phyloP scores from a whole-genome alignment of 169 alveolate genomes.

The Amoebophrya sp. region DNA sequence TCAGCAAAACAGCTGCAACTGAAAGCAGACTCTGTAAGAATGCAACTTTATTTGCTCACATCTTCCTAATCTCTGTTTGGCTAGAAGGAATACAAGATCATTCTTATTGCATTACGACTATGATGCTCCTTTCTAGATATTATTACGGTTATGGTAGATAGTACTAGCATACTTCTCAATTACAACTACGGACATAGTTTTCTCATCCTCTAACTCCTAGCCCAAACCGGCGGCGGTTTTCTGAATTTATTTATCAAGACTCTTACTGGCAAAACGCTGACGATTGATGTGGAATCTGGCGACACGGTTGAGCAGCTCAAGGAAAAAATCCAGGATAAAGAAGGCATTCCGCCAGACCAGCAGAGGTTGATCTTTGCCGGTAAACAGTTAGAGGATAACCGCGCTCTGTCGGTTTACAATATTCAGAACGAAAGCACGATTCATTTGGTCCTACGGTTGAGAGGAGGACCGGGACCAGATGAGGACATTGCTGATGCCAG shows the following conservation, averaged over 20 bases:
- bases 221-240: conserved; percentile 26
- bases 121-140: too few species aligned
- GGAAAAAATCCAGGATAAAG: conserved; percentile 57
- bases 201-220: too few species aligned
- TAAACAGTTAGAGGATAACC: conserved; percentile 95
- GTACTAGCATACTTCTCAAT: too few species aligned
- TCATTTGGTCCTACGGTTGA: conserved; percentile 43
- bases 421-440: conserved; percentile 82
- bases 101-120: too few species aligned
- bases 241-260: conserved; percentile 88
- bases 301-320: conserved; percentile 92
- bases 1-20: too few species aligned
- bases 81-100: too few species aligned
- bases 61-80: too few species aligned
- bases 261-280: conserved; percentile 84
- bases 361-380: conserved; percentile 98
- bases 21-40: too few species aligned
- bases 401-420: conserved; percentile 95
- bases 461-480: background rate
- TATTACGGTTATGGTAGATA: too few species aligned
- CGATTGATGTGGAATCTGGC: conserved; percentile 85
- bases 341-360: conserved; percentile 95
- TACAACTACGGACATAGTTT: too few species aligned
- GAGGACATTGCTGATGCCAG: too few species aligned
- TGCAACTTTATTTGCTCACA: too few species aligned